Conservation (phyloP, 805 yeast species). For the Ogataea pini region DNA sequence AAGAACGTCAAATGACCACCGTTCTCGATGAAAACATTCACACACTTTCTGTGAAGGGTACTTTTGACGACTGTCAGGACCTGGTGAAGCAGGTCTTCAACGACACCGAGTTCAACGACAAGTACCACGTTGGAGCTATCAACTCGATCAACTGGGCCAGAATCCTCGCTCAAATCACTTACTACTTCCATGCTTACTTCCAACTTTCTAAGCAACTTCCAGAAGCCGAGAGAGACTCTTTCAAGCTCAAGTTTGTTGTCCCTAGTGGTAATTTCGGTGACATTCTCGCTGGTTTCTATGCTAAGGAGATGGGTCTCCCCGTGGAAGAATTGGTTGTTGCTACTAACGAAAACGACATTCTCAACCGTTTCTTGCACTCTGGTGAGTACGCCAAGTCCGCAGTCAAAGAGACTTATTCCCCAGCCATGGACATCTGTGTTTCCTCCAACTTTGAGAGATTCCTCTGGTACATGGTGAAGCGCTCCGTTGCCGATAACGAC, state of each 20-base stretch:
- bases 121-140: conserved; percentile 95
- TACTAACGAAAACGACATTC: conserved; percentile 92
- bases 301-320: conserved; percentile 94
- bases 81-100: conserved; percentile 92
- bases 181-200: conserved; percentile 92
- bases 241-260: conserved; percentile 78
- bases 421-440: conserved; percentile 98
- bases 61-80: conserved; percentile 98
- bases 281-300: conserved; percentile 94
- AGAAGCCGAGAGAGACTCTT: conserved; percentile 33
- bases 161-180: conserved; percentile 95
- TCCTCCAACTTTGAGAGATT: conserved; percentile 96
- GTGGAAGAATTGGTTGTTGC: conserved; percentile 85
- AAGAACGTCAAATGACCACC: conserved; percentile 98
- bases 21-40: conserved; percentile 92
- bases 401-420: conserved; percentile 88
- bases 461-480: conserved; percentile 89
- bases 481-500: conserved; percentile 58
- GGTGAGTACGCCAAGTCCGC: conserved; percentile 79
- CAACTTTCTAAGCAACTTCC: conserved; percentile 48
- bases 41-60: conserved; percentile 91
- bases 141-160: conserved; percentile 99
- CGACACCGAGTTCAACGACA: conserved; percentile 81
- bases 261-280: conserved; percentile 99
- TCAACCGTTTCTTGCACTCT: conserved; percentile 85